These are phyloP conservation scores for Pezicula radicicola DNA, from an alignment of 2,329 filamentous ascomycete species.

Conservation along the genomic window DNA sequence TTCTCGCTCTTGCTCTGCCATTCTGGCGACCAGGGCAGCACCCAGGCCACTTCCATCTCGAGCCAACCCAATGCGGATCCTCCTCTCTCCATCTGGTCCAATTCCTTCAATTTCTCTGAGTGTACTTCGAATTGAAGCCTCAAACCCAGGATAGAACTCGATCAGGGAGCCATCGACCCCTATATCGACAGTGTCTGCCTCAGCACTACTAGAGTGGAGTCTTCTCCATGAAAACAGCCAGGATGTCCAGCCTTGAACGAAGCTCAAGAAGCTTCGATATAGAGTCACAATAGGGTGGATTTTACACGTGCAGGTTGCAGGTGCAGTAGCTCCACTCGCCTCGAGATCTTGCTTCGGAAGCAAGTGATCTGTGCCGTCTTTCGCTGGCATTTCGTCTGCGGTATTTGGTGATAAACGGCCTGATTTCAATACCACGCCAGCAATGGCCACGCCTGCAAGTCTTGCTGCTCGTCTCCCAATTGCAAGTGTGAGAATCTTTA, in stretches of 20 bases:
- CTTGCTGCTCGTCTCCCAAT: constrained; percentile 84
- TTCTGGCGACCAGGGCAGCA: constrained; percentile 50
- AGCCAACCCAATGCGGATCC: constrained; percentile 87
- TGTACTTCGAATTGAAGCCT: constrained; percentile 80
- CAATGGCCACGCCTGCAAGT: constrained; percentile 81
- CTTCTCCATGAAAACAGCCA: not conserved
- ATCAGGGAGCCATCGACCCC: constrained; percentile 76
- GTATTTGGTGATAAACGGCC: not conserved
- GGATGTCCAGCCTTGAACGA: no score
- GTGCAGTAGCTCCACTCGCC: no score
- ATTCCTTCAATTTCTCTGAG: constrained; percentile 72
- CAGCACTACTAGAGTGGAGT: not conserved
- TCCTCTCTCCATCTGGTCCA: constrained; percentile 74
- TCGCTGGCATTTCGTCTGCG: not conserved
- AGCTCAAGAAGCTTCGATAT: no score
- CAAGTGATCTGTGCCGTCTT: no score
- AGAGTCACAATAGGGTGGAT: no score
- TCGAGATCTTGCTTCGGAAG: no score
- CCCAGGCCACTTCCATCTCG: constrained; percentile 94
- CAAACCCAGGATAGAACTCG: constrained; percentile 90
- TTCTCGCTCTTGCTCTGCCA: not conserved
- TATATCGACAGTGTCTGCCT: not conserved
- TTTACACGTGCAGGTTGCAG: no score
- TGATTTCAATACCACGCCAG: constrained; percentile 59
- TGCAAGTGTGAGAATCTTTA: constrained; percentile 76